A percentile compares a stretch with the other conserved stretches of the same genome.
Conservation (phyloP, 1,284 basidiomycete genomes). For the Irpex lacteus region DNA sequence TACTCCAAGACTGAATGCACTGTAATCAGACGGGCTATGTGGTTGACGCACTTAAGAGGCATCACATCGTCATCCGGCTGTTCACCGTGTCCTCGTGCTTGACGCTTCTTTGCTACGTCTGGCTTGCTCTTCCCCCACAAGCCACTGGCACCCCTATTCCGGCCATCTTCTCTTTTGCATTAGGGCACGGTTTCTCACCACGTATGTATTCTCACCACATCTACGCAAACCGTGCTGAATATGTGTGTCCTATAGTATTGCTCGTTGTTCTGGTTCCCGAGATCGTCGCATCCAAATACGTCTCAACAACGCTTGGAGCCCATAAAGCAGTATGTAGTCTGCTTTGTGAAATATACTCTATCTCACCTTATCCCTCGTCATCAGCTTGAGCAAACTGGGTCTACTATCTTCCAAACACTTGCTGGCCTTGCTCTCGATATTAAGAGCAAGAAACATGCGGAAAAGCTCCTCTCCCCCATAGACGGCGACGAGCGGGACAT, state of each 20-base stretch:
- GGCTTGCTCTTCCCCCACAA: conserved; percentile 60
- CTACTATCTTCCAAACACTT: conserved; percentile 68
- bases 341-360: not conserved
- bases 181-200: conserved; percentile 74
- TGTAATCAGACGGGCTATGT: conserved; percentile 53
- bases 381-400: conserved; percentile 72
- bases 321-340: conserved; percentile 66
- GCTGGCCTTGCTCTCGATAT: conserved; percentile 63
- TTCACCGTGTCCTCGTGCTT: conserved; percentile 60
- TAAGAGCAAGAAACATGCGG: conserved; percentile 30
- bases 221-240: not conserved
- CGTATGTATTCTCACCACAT: conserved; percentile 37
- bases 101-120: conserved; percentile 62
- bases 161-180: conserved; percentile 59
- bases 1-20: not conserved
- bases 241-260: conserved; percentile 43
- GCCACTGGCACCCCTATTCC: conserved; percentile 59
- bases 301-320: conserved; percentile 75
- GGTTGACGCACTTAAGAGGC: conserved; percentile 55
- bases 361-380: not conserved
- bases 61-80: conserved; percentile 55
- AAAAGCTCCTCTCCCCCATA: conserved; percentile 8
- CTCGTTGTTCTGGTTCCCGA: conserved; percentile 74
- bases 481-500: conserved; percentile 30
- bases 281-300: conserved; percentile 67